Evolutionary conservation across 176 grass and related monocot genomes (phyloP).

Genomic region (Saccharum spontaneum): DNA sequence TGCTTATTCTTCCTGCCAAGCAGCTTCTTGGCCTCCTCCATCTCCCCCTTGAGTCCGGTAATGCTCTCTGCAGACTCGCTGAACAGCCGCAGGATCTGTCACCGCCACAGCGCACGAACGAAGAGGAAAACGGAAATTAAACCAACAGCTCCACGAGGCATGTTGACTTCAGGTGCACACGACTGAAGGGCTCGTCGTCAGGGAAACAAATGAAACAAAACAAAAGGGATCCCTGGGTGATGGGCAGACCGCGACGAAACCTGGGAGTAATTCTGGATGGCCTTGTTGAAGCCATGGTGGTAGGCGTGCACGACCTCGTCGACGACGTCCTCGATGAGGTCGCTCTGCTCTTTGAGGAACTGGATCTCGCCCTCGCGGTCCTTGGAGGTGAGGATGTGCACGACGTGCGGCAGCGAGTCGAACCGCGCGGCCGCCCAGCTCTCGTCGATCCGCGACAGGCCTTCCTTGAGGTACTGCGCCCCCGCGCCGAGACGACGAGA

Average conservation of each 20-base stretch:
- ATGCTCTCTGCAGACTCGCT: constrained; percentile 93
- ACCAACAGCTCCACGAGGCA: constrained; percentile 13
- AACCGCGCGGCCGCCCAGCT: constrained; percentile 86
- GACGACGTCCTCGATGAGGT: constrained; percentile 88
- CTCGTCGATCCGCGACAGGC: constrained; percentile 77
- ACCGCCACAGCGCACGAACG: constrained; percentile 26
- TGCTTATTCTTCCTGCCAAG: constrained; percentile 91
- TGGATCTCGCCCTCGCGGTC: constrained; percentile 93
- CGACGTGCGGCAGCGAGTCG: constrained; percentile 94
- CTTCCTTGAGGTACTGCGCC: constrained; percentile 81
- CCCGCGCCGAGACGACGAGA: neutral
- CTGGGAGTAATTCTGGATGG: constrained; percentile 97
- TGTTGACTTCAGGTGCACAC: neutral
- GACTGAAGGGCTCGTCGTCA: neutral
- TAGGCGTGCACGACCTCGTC: constrained; percentile 96
- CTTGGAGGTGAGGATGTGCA: constrained; percentile 90
- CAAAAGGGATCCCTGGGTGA: neutral
- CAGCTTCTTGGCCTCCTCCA: constrained; percentile 81
- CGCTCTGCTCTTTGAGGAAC: constrained; percentile 94
- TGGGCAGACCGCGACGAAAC: constrained; percentile 21
- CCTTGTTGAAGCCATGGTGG: constrained; percentile 98
- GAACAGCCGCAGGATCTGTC: constrained; percentile 81
- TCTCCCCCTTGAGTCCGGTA: constrained; percentile 80
- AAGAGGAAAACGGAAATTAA: constrained; percentile 18
- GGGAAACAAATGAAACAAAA: neutral